phyloP scores from a whole-genome alignment of 1,284 basidiomycete species.

The Singerocomus inundabilis region DNA sequence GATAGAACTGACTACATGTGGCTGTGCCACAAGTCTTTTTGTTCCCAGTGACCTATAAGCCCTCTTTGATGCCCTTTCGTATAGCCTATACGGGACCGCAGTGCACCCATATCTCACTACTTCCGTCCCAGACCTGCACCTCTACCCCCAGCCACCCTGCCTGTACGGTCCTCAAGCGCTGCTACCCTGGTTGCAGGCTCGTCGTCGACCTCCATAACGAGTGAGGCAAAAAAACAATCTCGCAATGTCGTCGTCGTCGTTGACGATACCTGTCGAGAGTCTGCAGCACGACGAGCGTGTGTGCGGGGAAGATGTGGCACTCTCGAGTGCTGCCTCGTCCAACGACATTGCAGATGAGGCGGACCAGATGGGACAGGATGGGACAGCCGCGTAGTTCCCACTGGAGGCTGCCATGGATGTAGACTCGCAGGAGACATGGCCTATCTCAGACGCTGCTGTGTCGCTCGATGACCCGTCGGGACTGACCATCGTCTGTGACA shows the following conservation, averaged over 20 bases:
- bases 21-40: too few species aligned
- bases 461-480: not conserved
- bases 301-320: not conserved
- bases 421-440: conserved; percentile 13
- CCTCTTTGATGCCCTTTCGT: conserved; percentile 79
- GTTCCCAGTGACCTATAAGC: conserved; percentile 17
- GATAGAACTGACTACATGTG: too few species aligned
- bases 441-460: not conserved
- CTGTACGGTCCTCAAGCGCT: conserved; percentile 13
- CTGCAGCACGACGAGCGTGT: not conserved
- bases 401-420: not conserved
- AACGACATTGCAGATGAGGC: not conserved
- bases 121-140: conserved; percentile 53
- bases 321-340: not conserved
- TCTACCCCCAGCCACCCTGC: conserved; percentile 20
- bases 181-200: conserved; percentile 18
- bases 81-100: conserved; percentile 62
- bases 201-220: conserved; percentile 9
- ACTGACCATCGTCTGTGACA: not conserved
- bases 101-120: conserved; percentile 68
- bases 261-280: conserved; percentile 1
- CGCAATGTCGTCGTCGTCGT: conserved; percentile 7
- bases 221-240: conserved; percentile 7
- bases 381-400: not conserved
- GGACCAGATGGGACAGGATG: not conserved